Percentiles rank a stretch among this genome's conserved stretches.
Conservation (phyloP, 805 yeast genomes). For the Starmerella davenportii region DNA sequence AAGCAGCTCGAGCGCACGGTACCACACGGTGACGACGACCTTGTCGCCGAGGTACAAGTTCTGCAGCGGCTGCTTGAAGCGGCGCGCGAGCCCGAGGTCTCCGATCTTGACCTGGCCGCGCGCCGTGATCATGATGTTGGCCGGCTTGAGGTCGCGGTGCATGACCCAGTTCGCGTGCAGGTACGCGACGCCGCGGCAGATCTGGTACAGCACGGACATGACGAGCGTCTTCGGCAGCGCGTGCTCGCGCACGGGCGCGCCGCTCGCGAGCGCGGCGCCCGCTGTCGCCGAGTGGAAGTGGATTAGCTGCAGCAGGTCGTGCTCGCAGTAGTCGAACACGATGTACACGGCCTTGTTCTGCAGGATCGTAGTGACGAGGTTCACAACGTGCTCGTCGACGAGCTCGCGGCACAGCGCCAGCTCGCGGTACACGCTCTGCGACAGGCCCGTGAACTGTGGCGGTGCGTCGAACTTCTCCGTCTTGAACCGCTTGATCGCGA, state of each 20-base stretch:
- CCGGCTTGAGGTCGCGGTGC: conserved; percentile 93
- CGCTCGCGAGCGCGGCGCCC: not conserved
- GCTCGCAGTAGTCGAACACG: conserved; percentile 93
- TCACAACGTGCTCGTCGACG: conserved; percentile 59
- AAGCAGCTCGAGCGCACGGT: conserved; percentile 78
- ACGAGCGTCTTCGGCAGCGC: conserved; percentile 52
- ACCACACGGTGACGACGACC: conserved; percentile 95
- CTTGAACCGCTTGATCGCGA: conserved; percentile 87
- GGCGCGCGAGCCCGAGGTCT: conserved; percentile 79
- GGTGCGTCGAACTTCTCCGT: conserved; percentile 67
- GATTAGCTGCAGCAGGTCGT: conserved; percentile 81
- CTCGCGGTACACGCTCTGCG: conserved; percentile 90
- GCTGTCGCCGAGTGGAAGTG: conserved; percentile 66
- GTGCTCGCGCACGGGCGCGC: not conserved
- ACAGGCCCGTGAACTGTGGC: conserved; percentile 73
- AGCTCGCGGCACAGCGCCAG: conserved; percentile 88
- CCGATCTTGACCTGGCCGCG: conserved; percentile 90
- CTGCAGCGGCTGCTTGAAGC: conserved; percentile 72
- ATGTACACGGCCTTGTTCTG: conserved; percentile 82
- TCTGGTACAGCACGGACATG: conserved; percentile 81
- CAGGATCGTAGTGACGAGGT: conserved; percentile 61
- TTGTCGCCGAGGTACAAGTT: conserved; percentile 81
- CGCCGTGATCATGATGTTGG: conserved; percentile 86
- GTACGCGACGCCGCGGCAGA: conserved; percentile 75
- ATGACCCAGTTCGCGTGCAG: conserved; percentile 91